Evolutionary conservation across 2,329 filamentous ascomycete genomes (phyloP).

Genomic region (Apiospora arundinis): DNA sequence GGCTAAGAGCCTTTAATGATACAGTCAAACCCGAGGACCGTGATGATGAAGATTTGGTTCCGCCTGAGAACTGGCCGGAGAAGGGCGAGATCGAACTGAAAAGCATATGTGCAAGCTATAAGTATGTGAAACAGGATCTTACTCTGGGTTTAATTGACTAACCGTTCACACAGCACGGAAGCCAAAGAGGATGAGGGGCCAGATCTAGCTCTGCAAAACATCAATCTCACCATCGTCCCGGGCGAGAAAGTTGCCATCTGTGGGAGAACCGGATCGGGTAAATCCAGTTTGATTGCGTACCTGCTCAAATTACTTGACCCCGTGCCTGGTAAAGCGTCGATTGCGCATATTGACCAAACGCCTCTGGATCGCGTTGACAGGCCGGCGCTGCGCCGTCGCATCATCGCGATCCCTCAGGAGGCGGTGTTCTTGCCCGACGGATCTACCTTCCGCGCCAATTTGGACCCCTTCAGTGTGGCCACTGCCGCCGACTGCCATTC

Average conservation of each 20-base stretch:
- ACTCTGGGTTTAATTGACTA: background rate
- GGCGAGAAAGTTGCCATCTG: slow-evolving; percentile 43
- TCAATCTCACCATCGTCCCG: slow-evolving; percentile 36
- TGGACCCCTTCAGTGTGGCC: slow-evolving; percentile 38
- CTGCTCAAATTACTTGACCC: slow-evolving; percentile 49
- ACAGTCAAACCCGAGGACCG: slow-evolving; percentile 34
- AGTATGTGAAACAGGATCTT: slow-evolving; percentile 21
- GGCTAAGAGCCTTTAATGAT: slow-evolving; percentile 38
- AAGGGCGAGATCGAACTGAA: slow-evolving; percentile 34
- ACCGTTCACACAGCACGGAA: background rate
- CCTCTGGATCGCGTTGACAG: slow-evolving; percentile 41
- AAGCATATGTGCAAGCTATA: slow-evolving; percentile 37
- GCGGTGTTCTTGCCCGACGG: slow-evolving; percentile 48
- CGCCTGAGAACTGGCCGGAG: slow-evolving; percentile 38
- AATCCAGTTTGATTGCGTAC: slow-evolving; percentile 47
- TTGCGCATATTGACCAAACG: slow-evolving; percentile 43
- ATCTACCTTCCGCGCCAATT: slow-evolving; percentile 40
- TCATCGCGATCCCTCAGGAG: slow-evolving; percentile 52
- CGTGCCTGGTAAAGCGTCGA: slow-evolving; percentile 28
- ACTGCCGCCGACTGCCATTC: slow-evolving; percentile 31
- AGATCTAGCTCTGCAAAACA: slow-evolving; percentile 36
- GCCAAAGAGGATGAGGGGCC: slow-evolving; percentile 21
- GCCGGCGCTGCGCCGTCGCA: slow-evolving; percentile 42
- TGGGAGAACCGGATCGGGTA: slow-evolving; percentile 46
- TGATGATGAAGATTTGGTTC: slow-evolving; percentile 33